A percentile compares a stretch with the other conserved stretches of the same genome.
phyloP scores from a whole-genome alignment of 345 rosid species.

The Linum lewisii region DNA sequence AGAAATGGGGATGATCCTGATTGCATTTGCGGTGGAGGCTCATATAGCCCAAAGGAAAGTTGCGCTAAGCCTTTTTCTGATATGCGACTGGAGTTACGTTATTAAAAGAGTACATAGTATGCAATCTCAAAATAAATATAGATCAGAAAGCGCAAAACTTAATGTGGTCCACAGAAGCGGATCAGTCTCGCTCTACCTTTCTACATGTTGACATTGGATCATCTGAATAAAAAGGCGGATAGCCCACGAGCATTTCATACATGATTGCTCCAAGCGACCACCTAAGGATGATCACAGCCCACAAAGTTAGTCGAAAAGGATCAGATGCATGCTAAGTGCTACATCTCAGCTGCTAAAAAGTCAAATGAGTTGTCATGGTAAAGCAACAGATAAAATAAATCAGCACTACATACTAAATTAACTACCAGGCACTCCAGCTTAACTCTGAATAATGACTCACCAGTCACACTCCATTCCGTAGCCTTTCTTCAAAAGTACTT shows the following conservation, averaged over 20 bases:
- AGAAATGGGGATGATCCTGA: neutral
- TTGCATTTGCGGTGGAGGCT: neutral
- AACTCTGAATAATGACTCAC: conserved; percentile 2
- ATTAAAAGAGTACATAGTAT: neutral
- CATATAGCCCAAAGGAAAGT: neutral
- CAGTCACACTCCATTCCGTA: conserved; percentile 11
- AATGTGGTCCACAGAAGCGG: neutral
- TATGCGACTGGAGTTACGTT: neutral
- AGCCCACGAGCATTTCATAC: conserved; percentile 95
- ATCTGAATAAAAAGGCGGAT: conserved; percentile 97
- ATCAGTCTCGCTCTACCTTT: conserved; percentile 37
- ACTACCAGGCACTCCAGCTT: neutral
- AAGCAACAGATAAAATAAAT: neutral
- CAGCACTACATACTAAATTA: neutral
- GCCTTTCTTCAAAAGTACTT: conserved; percentile 10
- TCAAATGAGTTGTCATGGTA: neutral
- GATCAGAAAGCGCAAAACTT: neutral
- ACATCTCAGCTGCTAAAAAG: neutral
- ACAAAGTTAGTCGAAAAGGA: neutral
- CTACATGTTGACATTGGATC: conserved; percentile 95
- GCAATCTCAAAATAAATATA: neutral
- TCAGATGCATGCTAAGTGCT: neutral
- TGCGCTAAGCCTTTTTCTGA: neutral
- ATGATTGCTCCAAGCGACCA: conserved; percentile 98
- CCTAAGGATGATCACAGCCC: conserved; percentile 35